A percentile compares a stretch with the other conserved stretches of the same genome.
phyloP scores from a whole-genome alignment of 371 early-diverging fungal genomes.

The Apophysomyces elegans region DNA sequence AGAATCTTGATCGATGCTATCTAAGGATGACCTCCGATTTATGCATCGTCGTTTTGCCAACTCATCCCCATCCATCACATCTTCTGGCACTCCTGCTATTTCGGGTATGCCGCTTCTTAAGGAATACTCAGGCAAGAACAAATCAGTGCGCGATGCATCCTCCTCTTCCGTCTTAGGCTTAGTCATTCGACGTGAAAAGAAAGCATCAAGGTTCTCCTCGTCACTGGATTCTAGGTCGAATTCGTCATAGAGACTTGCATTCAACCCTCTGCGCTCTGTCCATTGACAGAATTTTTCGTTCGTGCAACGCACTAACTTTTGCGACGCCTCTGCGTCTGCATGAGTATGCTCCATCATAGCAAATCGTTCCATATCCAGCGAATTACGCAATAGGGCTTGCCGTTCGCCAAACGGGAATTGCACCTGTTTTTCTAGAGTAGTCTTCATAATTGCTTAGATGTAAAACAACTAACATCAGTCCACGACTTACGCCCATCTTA shows the following conservation, averaged over 20 bases:
- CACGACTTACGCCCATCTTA: constrained; percentile 42
- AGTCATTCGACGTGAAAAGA: constrained; percentile 55
- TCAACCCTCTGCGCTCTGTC: constrained; percentile 35
- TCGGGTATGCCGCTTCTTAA: constrained; percentile 59
- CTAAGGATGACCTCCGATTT: constrained; percentile 1
- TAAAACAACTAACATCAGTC: background rate
- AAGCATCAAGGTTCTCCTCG: constrained; percentile 57
- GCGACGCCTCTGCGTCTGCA: constrained; percentile 36
- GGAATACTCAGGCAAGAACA: constrained; percentile 61
- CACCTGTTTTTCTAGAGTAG: constrained; percentile 55
- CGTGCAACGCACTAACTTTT: constrained; percentile 36
- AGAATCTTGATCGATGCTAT: constrained; percentile 1
- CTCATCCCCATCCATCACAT: background rate
- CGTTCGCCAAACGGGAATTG: constrained; percentile 60
- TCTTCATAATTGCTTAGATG: constrained; percentile 18
- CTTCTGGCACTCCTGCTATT: constrained; percentile 17
- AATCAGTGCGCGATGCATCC: constrained; percentile 40
- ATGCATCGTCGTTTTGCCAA: constrained; percentile 10
- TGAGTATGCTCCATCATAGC: constrained; percentile 56
- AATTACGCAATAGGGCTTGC: constrained; percentile 50
- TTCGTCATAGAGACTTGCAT: constrained; percentile 43
- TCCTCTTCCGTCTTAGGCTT: constrained; percentile 49
- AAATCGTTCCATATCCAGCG: constrained; percentile 62
- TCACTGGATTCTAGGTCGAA: constrained; percentile 56
- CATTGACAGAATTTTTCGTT: constrained; percentile 40